Percentiles rank a stretch among this genome's conserved stretches.
Conservation (phyloP, 225 moss, liverwort and hornwort genomes). For the Pseudoscleropodium purum region DNA sequence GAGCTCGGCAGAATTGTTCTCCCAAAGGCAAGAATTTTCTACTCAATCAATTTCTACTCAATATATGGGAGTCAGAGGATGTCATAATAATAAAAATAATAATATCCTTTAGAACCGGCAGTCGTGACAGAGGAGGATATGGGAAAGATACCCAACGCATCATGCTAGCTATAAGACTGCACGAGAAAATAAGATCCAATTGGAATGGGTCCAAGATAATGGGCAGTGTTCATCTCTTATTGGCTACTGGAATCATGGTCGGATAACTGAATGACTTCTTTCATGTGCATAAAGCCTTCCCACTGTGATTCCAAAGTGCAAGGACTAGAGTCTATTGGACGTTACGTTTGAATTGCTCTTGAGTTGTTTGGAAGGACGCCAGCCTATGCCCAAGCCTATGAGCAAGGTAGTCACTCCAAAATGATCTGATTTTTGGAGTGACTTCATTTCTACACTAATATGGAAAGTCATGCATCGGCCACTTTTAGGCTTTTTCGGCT, state of each 20-base stretch:
- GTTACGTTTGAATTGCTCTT: background rate
- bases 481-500: background rate
- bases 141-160: background rate
- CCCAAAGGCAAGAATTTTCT: constrained; percentile 27
- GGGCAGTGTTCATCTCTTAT: background rate
- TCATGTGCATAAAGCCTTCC: background rate
- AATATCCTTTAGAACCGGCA: background rate
- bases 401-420: background rate
- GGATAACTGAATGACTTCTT: too few species aligned
- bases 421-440: background rate
- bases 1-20: constrained; percentile 65
- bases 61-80: background rate
- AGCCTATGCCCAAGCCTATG: background rate
- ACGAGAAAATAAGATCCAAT: background rate
- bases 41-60: background rate
- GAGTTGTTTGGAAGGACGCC: background rate
- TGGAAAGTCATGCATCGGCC: background rate
- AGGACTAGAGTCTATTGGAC: background rate
- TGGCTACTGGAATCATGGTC: background rate
- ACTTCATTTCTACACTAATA: background rate
- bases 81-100: background rate
- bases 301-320: background rate
- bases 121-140: background rate
- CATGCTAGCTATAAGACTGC: background rate
- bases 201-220: background rate